These are phyloP conservation scores for Leccinum obscurum DNA, from an alignment of 768 basidiomycete species.

Conservation along the genomic window DNA sequence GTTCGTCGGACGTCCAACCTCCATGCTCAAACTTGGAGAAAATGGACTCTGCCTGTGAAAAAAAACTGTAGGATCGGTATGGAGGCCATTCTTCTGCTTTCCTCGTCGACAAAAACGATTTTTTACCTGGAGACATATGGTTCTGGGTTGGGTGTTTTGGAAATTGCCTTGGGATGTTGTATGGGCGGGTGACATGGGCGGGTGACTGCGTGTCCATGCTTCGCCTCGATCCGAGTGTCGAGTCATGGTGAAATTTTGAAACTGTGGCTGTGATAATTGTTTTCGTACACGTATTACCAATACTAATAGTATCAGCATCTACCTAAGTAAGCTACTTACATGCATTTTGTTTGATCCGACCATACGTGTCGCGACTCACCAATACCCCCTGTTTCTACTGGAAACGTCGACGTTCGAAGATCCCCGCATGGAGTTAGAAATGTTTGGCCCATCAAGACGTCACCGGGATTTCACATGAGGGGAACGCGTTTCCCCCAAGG, in stretches of 20 bases:
- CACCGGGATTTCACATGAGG: background rate
- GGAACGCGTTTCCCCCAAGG: background rate
- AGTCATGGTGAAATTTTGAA: no score
- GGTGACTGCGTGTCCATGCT: background rate
- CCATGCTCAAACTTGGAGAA: background rate
- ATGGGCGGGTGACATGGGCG: background rate
- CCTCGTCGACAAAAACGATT: background rate
- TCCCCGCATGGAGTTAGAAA: background rate
- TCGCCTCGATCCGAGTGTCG: no score
- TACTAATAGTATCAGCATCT: no score
- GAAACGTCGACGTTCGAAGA: background rate
- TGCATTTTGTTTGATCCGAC: no score
- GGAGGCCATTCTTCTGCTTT: background rate
- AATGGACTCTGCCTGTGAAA: background rate
- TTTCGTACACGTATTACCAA: no score
- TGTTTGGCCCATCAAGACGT: background rate
- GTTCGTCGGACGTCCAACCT: background rate
- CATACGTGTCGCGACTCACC: no score
- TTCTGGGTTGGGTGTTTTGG: background rate
- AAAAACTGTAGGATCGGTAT: background rate
- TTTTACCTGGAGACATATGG: background rate
- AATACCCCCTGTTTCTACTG: no score
- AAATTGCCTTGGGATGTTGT: background rate
- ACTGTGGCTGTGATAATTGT: no score
- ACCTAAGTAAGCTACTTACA: no score